phyloP scores from a whole-genome alignment of 352 stramenopile genomes.

The Phytophthora boehmeriae region DNA sequence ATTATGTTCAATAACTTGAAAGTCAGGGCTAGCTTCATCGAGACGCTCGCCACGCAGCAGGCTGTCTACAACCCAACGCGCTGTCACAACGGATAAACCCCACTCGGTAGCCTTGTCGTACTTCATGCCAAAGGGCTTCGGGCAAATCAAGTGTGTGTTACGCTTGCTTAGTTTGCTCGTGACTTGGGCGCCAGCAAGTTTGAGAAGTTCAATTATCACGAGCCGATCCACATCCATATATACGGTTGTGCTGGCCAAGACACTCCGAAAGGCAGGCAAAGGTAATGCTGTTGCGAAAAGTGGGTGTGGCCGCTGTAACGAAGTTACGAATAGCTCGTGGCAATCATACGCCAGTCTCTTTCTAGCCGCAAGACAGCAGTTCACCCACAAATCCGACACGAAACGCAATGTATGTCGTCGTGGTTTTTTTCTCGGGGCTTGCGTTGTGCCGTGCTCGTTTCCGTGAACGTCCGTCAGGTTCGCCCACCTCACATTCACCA shows the following conservation, averaged over 20 bases:
- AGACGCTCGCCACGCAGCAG: constrained; percentile 52
- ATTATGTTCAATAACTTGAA: constrained; percentile 25
- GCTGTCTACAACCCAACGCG: constrained; percentile 74
- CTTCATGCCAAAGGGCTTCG: constrained; percentile 59
- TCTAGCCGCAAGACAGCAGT: constrained; percentile 59
- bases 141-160: constrained; percentile 76
- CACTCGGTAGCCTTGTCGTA: constrained; percentile 64
- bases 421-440: constrained; percentile 5
- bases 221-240: constrained; percentile 66
- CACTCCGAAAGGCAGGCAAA: constrained; percentile 49
- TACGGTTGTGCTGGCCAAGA: constrained; percentile 63
- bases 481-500: not conserved
- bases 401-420: constrained; percentile 48
- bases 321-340: constrained; percentile 53
- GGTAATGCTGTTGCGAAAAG: constrained; percentile 54
- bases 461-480: constrained; percentile 8
- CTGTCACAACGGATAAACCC: constrained; percentile 57
- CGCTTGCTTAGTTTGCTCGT: constrained; percentile 54
- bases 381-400: constrained; percentile 78
- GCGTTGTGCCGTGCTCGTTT: constrained; percentile 26
- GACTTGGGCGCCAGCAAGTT: constrained; percentile 56
- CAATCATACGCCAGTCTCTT: constrained; percentile 54
- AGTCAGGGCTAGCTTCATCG: constrained; percentile 32
- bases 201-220: constrained; percentile 64
- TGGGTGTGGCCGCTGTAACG: constrained; percentile 42